Evolutionary conservation across 163 green algal genomes (phyloP), one percentile per base, ranked within the genome.

Genomic region (Scenedesmus sp.): DNA sequence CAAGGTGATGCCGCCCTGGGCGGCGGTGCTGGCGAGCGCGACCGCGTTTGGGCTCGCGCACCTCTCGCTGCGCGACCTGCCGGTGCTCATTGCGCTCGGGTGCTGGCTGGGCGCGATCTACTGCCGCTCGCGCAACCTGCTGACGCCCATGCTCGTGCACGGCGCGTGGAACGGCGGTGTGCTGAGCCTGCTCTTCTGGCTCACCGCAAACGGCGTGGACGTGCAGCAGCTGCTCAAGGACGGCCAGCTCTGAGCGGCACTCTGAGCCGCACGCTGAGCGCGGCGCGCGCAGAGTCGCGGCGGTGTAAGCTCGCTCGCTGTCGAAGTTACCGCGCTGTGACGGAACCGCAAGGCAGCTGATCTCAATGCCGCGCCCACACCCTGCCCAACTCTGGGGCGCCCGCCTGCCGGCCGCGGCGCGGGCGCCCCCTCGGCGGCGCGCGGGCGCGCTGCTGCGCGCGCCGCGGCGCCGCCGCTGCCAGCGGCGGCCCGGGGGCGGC

Each of bases 81-180:
- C 93, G 4, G 87, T 97, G 78, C 85, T 97, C 17, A 64, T 81
- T 36, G 85, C 83, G 10, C 84, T 96, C 4, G 89, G 87, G 1
- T 74, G 58, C 58, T 83, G 87, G 82, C 87, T 94, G 67, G 91
- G 89, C 44, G 91, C 95, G 39, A 54, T 72, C 22, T 90, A 88
- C 75, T 87, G 92, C 42, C 87, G 92, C 24, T 97, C 92, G n/a
- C 85, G 92, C 31, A 98, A 98, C 86, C 87, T 99, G 80, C 70
- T 96, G 44, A 96, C 95, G 22, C 95, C 96, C n/a, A 99, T 99
- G 77, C 60, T 98, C 48, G 97, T 99, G 54, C 96, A 99, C 75
- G 90, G 91, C 48, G 77, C 87, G 10, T 99, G 96, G 96, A 99
- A 99, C 86, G 88, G 84, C 50, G 84, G 74, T 0, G 92, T 96